phyloP scores from a whole-genome alignment of 352 stramenopile species.

The Hyaloperonospora brassicae region DNA sequence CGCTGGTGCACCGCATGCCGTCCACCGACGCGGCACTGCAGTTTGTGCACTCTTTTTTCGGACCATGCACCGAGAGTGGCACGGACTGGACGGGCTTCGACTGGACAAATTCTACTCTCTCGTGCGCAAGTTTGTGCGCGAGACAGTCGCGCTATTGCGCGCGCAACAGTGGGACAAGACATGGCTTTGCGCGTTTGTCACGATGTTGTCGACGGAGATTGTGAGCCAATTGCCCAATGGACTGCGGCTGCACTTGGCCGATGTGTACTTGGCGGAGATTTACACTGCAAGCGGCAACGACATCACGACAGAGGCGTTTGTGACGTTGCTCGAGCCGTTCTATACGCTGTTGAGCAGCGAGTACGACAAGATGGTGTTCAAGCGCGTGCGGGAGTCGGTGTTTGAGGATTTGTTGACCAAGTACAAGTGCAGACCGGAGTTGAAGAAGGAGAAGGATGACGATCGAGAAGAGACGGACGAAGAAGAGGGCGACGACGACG shows the following conservation, averaged over 20 bases:
- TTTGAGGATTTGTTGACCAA: constrained; percentile 58
- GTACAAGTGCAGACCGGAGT: constrained; percentile 59
- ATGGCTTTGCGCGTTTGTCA: constrained; percentile 45
- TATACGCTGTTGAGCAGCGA: constrained; percentile 69
- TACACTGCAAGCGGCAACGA: constrained; percentile 42
- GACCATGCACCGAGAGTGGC: constrained; percentile 83
- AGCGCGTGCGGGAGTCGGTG: constrained; percentile 68
- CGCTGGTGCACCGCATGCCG: constrained; percentile 55
- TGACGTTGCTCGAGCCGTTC: constrained; percentile 74
- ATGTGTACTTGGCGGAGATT: constrained; percentile 67
- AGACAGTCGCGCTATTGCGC: constrained; percentile 52
- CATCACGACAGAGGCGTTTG: constrained; percentile 50
- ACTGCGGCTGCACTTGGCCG: constrained; percentile 66
- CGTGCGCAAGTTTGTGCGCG: constrained; percentile 71
- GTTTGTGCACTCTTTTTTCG: constrained; percentile 79
- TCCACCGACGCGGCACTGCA: constrained; percentile 33
- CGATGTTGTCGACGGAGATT: constrained; percentile 57
- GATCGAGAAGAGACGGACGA: constrained; percentile 37
- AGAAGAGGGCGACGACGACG: constrained; percentile 45
- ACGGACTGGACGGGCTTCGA: constrained; percentile 73
- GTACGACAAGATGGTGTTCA: constrained; percentile 76
- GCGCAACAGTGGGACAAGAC: constrained; percentile 47
- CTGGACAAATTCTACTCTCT: constrained; percentile 85
- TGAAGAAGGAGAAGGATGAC: constrained; percentile 33
- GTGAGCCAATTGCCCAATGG: constrained; percentile 77